Evolutionary conservation across 768 basidiomycete genomes (phyloP), one percentile per base, ranked within the genome.

Genomic region (Strobilomyces confusus): DNA sequence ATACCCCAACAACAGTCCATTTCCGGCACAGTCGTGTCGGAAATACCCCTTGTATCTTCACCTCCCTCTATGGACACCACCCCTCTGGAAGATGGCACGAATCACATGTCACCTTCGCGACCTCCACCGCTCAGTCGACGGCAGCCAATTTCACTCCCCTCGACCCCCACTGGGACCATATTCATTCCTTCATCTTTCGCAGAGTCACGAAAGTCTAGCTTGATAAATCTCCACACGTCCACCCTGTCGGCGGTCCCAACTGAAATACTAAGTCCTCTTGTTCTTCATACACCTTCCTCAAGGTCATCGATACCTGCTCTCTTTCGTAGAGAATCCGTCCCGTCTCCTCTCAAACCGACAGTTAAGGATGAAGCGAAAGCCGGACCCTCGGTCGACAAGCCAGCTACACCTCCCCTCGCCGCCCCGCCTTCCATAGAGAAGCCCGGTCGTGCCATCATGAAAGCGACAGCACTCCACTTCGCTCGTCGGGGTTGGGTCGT

Each of bases 391-490:
- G 38, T 36, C 15, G 46, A 61, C 49, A 56, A 56, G 19, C 23
- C 38, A 17, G n/a, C 44, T 15, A 51, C 49, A 15, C 49, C 60
- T 3, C 36, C 51, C 25, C 47, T 26, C 5, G 13, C 53, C 1
- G 32, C 12, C 3, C 52, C 57, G 17, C 34, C 48, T 13, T 44
- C 49, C 1, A 32, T 17, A 25, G 38, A 58, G 40, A 67, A 63
- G 26, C 62, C 60, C 9, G 48, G 40, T 36, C 40, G 60, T 9
- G 62, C 55, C 38, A 62, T 68, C 30, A 62, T 79, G 62, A 66
- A 76, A 52, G 70, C 68, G 49, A 73, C 67, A 49, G 80, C 78
- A 8, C 45, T 73, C 17, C 62, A 63, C 4, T 83, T 84, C 61
- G 67, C 64, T 20, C 72, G 70, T 43, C 72, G 69, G 49, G 68